Percentiles rank a stretch among this genome's conserved stretches.
Conservation (phyloP, 345 rosid species). For the Durio zibethinus region DNA sequence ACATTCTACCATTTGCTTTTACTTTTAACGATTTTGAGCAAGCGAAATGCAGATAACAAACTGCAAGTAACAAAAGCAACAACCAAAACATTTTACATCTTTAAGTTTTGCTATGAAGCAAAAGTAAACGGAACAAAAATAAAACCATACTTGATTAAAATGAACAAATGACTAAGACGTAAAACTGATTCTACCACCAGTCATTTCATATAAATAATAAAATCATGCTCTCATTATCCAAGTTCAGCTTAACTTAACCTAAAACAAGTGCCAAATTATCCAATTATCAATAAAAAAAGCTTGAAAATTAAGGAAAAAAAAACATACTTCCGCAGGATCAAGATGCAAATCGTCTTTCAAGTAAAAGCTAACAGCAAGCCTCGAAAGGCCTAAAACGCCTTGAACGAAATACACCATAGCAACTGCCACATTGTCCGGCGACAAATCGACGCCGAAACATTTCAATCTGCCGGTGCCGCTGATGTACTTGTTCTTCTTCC, state of each 20-base stretch:
- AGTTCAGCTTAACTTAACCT: neutral
- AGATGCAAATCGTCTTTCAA: conserved; percentile 92
- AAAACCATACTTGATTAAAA: neutral
- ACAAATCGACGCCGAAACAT: conserved; percentile 70
- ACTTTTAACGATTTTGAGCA: neutral
- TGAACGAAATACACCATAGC: conserved; percentile 99
- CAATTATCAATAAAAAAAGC: neutral
- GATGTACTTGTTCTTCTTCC: conserved; percentile 34
- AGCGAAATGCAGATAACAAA: neutral
- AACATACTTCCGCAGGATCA: conserved; percentile 94
- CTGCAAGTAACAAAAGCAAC: neutral
- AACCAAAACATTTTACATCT: neutral
- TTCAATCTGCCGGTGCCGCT: conserved; percentile 28
- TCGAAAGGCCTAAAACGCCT: conserved; percentile 92
- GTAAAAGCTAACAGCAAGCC: conserved; percentile 93
- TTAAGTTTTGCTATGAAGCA: neutral
- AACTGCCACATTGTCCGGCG: conserved; percentile 90
- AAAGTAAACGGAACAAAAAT: neutral
- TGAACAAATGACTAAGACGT: neutral
- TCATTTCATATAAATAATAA: neutral
- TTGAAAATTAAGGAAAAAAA: neutral
- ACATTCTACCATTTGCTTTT: neutral
- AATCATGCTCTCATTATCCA: neutral
- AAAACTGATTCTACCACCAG: neutral
- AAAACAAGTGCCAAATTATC: neutral